These are phyloP conservation scores for Paracorniculantispora psalliotae DNA, from an alignment of 2,329 filamentous ascomycete species.

Conservation along the genomic window DNA sequence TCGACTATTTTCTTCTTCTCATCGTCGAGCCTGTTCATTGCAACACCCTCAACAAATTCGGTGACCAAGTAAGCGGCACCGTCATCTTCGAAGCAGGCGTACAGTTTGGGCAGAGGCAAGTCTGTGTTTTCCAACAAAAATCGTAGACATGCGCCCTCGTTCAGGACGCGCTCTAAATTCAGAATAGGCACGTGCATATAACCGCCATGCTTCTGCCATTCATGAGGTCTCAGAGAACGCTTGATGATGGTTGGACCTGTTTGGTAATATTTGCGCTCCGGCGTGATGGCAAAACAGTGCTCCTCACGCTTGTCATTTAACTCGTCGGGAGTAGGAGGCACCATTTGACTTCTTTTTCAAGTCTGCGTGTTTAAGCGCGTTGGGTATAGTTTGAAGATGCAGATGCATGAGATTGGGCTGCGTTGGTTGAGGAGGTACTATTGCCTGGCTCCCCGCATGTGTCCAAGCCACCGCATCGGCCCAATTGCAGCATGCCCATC, in stretches of 20 bases:
- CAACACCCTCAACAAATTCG: conserved; percentile 17
- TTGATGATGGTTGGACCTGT: conserved; percentile 14
- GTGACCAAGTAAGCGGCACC: conserved; percentile 16
- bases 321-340: too few species aligned
- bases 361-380: too few species aligned
- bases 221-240: conserved; percentile 14
- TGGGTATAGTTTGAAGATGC: too few species aligned
- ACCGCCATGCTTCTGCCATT: conserved; percentile 18
- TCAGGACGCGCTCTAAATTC: conserved; percentile 17
- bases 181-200: conserved; percentile 14
- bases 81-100: conserved; percentile 19
- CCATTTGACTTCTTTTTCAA: too few species aligned
- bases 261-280: conserved; percentile 15
- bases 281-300: too few species aligned
- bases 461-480: too few species aligned
- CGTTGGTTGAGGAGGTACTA: too few species aligned
- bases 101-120: conserved; percentile 18
- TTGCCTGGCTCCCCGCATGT: too few species aligned
- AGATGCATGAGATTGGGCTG: too few species aligned
- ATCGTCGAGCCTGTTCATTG: conserved; percentile 14
- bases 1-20: conserved; percentile 15
- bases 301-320: too few species aligned
- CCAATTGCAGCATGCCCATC: too few species aligned
- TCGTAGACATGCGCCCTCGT: conserved; percentile 16
- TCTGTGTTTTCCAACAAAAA: conserved; percentile 18